Conservation (phyloP, 1,284 basidiomycete species). For the Mixia osmundae region DNA sequence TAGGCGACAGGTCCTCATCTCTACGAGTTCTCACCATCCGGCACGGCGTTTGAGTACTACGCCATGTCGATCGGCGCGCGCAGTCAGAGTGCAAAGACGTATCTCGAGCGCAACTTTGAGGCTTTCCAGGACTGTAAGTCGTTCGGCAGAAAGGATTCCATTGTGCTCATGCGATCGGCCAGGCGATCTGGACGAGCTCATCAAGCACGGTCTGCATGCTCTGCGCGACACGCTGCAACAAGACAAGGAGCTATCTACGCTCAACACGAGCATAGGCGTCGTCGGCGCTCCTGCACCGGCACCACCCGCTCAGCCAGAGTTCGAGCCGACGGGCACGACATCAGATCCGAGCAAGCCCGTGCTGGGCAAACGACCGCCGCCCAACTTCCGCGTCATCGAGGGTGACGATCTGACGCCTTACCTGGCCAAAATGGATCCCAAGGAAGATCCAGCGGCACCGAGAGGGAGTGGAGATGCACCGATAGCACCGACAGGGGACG, state of each 20-base stretch:
- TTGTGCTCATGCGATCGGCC: not conserved
- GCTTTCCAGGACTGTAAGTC: conserved; percentile 56
- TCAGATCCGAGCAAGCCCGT: not conserved
- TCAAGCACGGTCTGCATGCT: conserved; percentile 75
- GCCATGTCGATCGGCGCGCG: conserved; percentile 97
- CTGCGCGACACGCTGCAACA: conserved; percentile 87
- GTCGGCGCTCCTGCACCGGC: not conserved
- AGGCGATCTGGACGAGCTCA: conserved; percentile 56
- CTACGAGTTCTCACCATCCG: conserved; percentile 93
- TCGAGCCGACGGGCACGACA: conserved; percentile 23
- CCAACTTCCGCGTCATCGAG: conserved; percentile 49
- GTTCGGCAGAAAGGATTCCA: not conserved
- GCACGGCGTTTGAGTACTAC: conserved; percentile 93
- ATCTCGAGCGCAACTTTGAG: conserved; percentile 82
- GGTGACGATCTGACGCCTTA: conserved; percentile 24
- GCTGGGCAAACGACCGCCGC: not conserved
- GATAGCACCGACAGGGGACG: not conserved
- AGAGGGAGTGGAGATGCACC: not conserved
- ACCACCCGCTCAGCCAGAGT: conserved; percentile 21
- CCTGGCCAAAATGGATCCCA: conserved; percentile 13
- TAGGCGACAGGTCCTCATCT: conserved; percentile 77
- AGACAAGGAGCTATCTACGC: conserved; percentile 74
- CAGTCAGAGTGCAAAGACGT: conserved; percentile 94
- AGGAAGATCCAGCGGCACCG: conserved; percentile 5
- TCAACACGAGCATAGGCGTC: conserved; percentile 61